phyloP scores from a whole-genome alignment of 2,329 filamentous ascomycete species.

The Torrubiellomyces zombiae region DNA sequence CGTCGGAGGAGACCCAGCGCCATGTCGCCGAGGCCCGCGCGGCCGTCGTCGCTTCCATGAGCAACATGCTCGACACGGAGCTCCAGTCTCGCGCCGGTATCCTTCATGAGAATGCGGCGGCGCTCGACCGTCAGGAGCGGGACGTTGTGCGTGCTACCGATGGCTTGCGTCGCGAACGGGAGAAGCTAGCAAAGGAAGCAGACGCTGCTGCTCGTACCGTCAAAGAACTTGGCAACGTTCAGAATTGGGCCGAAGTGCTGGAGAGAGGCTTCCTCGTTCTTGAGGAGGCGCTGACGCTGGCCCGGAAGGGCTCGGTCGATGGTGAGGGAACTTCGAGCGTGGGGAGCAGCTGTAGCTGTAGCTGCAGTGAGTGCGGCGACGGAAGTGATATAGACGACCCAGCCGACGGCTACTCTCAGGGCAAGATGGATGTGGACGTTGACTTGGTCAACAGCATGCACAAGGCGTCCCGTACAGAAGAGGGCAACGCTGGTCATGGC shows the following conservation, averaged over 20 bases:
- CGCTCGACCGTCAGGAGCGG: slow-evolving; percentile 50
- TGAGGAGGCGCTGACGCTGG: slow-evolving; percentile 46
- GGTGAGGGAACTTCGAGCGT: slow-evolving; percentile 5
- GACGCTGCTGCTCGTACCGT: slow-evolving; percentile 45
- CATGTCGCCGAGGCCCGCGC: slow-evolving; percentile 39
- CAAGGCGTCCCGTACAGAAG: slow-evolving; percentile 3
- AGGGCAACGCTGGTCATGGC: slow-evolving; percentile 5
- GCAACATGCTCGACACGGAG: slow-evolving; percentile 52
- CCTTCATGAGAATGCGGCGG: slow-evolving; percentile 51
- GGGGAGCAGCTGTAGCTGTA: slow-evolving; percentile 13
- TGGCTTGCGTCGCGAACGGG: slow-evolving; percentile 44
- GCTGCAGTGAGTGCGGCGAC: slow-evolving; percentile 21
- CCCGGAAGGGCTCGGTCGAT: slow-evolving; percentile 17
- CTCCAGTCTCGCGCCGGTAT: slow-evolving; percentile 50
- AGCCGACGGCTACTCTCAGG: slow-evolving; percentile 4
- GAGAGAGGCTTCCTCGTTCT: slow-evolving; percentile 49
- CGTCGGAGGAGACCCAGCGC: slow-evolving; percentile 24
- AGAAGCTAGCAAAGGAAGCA: slow-evolving; percentile 47
- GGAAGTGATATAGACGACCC: slow-evolving; percentile 6
- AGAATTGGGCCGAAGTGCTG: slow-evolving; percentile 77
- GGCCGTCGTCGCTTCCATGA: slow-evolving; percentile 45
- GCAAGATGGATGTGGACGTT: slow-evolving; percentile 9
- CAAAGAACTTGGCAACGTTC: slow-evolving; percentile 67
- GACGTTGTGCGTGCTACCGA: slow-evolving; percentile 45
- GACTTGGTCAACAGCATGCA: slow-evolving; percentile 4